Evolutionary conservation across 768 basidiomycete genomes (phyloP), one percentile per base, ranked within the genome.

Genomic region (Rhodosporidiobolus sp.): DNA sequence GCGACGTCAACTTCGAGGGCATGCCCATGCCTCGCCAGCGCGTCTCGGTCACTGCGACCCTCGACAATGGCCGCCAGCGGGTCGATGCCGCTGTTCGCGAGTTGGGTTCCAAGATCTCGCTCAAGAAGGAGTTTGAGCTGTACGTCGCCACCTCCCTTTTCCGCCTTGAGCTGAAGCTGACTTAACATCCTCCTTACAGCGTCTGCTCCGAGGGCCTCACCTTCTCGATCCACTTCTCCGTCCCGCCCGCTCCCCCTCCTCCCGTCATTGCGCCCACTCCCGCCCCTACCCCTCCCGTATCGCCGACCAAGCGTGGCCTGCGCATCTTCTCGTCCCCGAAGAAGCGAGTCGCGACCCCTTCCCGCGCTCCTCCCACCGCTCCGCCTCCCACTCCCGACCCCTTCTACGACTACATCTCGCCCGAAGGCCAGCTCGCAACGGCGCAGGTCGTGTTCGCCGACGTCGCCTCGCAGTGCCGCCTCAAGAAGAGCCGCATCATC

Each of bases 1-100:
- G 91, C 46, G 88, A 88, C 48, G 85, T 93, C 69, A 89, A 86
- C 76, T 86, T 85, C 58, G 83, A 96, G 49, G 84, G 86, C 65
- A 82, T 96, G 45, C 94, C 94, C 1, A 76, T 97, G 43, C 94
- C 94, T 0, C 82, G 83, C n/a, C 85, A 91, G 73, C 82, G 86
- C 0, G 93, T 94, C 0, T 85, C 83, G 35, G 83, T 96, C 69
- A 89, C 88, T 17, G 92, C 92, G 80, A 92, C 92, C 0, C 84
- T 98, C 72, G 96, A 98, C 81, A 98, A 98, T 78, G 94, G 94
- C 14, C 94, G 97, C 61, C 94, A 96, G 81, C 94, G 90, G 74
- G 94, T 97, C 90, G 8, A 96, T 92, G 14, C 92, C 90, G 1
- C 80, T 78, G 57, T 73, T 72, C 43, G 66, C 65, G 83, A 84